Conservation (phyloP, 140 eudicot species). For the Erigeron philadelphicus region DNA sequence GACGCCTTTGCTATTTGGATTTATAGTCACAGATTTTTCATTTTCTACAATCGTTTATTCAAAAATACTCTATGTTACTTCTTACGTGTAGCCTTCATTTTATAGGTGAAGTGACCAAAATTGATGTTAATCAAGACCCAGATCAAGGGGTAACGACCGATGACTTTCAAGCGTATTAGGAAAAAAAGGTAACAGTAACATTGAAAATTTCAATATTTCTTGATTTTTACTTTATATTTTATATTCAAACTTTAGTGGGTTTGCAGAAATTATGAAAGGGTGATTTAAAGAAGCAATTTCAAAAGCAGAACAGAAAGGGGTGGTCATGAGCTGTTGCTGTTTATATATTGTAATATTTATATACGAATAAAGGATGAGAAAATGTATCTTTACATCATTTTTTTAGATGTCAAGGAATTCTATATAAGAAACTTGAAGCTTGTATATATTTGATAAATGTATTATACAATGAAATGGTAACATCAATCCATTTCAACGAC, state of each 20-base stretch:
- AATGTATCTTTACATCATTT: conserved; percentile 5
- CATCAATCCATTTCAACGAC: no score
- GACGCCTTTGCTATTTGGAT: no score
- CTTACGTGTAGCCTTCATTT: no score
- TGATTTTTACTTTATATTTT: neutral
- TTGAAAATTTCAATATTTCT: neutral
- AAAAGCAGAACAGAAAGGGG: neutral
- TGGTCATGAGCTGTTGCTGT: neutral
- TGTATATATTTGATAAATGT: conserved; percentile 4
- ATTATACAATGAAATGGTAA: no score
- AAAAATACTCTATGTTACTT: no score
- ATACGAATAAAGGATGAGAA: conserved; percentile 29
- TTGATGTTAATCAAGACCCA: conserved; percentile 35
- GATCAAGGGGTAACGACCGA: conserved; percentile 28
- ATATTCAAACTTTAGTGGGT: neutral
- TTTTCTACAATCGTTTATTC: no score
- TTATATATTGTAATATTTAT: conserved; percentile 15
- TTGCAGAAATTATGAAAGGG: neutral
- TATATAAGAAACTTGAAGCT: neutral
- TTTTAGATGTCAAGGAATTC: conserved; percentile 14
- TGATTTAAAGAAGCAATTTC: neutral
- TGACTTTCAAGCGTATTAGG: conserved; percentile 28
- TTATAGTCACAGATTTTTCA: no score
- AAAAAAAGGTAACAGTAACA: conserved; percentile 15
- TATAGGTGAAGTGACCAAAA: conserved; percentile 21